phyloP scores from a whole-genome alignment of 495 filamentous ascomycete genomes.

The Annulohypoxylon maeteangense region DNA sequence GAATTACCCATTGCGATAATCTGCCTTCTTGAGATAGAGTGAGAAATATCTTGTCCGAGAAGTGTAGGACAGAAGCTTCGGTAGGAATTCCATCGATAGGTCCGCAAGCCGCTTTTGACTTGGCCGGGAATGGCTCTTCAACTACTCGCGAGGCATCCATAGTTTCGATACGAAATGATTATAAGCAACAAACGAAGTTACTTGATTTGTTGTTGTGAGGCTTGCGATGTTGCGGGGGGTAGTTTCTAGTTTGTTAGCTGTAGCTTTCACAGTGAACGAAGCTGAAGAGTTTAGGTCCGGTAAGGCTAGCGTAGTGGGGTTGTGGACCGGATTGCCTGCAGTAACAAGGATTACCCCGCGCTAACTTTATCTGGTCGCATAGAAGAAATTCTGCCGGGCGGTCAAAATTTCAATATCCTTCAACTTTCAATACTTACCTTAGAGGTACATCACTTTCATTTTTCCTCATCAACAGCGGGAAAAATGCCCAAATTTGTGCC shows the following conservation, averaged over 20 bases:
- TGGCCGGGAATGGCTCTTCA: constrained; percentile 76
- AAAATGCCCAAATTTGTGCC: constrained; percentile 81
- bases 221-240: not conserved
- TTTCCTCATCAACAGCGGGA: constrained; percentile 28
- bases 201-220: not conserved
- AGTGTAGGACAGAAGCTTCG: constrained; percentile 73
- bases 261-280: too few species aligned
- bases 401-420: constrained; percentile 54
- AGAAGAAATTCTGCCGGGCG: constrained; percentile 58
- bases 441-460: constrained; percentile 7
- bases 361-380: constrained; percentile 26
- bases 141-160: constrained; percentile 41
- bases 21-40: constrained; percentile 88
- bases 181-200: not conserved
- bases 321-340: not conserved
- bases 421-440: not conserved
- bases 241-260: not conserved
- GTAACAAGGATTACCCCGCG: constrained; percentile 32
- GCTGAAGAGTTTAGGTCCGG: not conserved
- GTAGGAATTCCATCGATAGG: constrained; percentile 74
- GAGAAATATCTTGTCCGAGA: constrained; percentile 92
- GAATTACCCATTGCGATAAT: constrained; percentile 88
- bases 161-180: not conserved
- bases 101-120: constrained; percentile 72
- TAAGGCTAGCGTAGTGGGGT: not conserved